Conservation (phyloP, 73 alveolate genomes). For the Paramecium sexaurelia region DNA sequence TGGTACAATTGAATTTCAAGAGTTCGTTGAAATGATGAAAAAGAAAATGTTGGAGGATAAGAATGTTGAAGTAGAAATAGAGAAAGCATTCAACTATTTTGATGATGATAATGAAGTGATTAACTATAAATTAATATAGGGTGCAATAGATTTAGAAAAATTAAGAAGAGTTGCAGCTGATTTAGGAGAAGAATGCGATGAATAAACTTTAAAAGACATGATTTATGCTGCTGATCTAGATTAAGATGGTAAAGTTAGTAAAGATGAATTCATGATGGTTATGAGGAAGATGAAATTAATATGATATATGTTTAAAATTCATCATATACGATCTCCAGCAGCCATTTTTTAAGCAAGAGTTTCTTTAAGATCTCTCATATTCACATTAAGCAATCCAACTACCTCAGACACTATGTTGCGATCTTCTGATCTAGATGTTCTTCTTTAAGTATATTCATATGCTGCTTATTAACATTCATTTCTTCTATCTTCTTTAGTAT, state of each 20-base stretch:
- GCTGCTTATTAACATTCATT: constrained; percentile 37
- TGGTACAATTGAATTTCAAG: constrained; percentile 91
- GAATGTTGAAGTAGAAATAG: constrained; percentile 93
- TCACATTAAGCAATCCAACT: constrained; percentile 35
- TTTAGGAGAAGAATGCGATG: constrained; percentile 62
- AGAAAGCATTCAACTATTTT: constrained; percentile 93
- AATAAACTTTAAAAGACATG: constrained; percentile 48
- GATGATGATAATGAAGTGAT: constrained; percentile 90
- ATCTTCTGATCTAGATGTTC: constrained; percentile 32
- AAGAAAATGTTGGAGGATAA: constrained; percentile 91
- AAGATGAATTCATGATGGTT: constrained; percentile 70
- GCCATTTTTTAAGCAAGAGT: constrained; percentile 21
- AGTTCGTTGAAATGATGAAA: constrained; percentile 91
- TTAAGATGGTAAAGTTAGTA: constrained; percentile 65
- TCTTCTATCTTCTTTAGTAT: constrained; percentile 22
- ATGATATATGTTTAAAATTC: constrained; percentile 35
- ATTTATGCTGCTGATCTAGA: constrained; percentile 69
- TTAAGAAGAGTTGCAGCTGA: constrained; percentile 66
- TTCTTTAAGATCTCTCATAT: constrained; percentile 47
- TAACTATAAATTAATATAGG: constrained; percentile 2
- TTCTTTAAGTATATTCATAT: constrained; percentile 13
- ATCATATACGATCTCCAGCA: constrained; percentile 41
- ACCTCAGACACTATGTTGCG: constrained; percentile 17
- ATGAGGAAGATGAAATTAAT: constrained; percentile 70
- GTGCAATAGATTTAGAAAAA: constrained; percentile 66